phyloP scores from a whole-genome alignment of 2,329 filamentous ascomycete genomes.

The Fusarium annulatum region DNA sequence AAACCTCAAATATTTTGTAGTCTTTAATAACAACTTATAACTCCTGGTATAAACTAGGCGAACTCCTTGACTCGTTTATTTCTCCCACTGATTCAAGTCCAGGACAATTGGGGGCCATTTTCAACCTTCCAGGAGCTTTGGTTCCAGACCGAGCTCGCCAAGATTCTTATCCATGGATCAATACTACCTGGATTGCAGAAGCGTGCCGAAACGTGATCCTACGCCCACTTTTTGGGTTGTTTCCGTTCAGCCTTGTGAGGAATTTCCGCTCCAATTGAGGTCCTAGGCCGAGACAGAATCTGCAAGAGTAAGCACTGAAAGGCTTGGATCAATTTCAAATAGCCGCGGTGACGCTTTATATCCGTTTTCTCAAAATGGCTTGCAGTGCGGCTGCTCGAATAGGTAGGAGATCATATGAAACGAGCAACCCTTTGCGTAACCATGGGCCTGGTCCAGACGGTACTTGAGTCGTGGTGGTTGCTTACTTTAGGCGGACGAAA shows the following conservation, averaged over 20 bases:
- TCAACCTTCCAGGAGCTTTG: background rate
- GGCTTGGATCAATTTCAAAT: background rate
- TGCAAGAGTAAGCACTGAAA: conserved; percentile 3
- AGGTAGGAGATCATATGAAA: background rate
- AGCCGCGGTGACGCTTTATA: background rate
- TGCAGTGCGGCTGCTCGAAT: background rate
- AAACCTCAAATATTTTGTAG: background rate
- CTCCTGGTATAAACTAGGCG: no score
- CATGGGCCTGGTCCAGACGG: background rate
- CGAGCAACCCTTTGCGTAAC: background rate
- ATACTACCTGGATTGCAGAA: background rate
- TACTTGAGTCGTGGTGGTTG: background rate
- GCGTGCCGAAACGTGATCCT: background rate
- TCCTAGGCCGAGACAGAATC: background rate
- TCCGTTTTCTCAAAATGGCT: background rate
- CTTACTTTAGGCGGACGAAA: background rate
- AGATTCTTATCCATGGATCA: background rate
- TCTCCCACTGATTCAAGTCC: background rate
- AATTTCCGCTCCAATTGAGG: background rate
- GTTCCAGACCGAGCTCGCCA: background rate
- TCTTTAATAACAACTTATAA: no score
- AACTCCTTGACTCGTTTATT: background rate
- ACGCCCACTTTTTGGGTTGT: background rate
- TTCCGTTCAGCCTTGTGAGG: background rate
- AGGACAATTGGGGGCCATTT: background rate